Conservation (phyloP, 345 rosid species). For the Hevea brasiliensis region DNA sequence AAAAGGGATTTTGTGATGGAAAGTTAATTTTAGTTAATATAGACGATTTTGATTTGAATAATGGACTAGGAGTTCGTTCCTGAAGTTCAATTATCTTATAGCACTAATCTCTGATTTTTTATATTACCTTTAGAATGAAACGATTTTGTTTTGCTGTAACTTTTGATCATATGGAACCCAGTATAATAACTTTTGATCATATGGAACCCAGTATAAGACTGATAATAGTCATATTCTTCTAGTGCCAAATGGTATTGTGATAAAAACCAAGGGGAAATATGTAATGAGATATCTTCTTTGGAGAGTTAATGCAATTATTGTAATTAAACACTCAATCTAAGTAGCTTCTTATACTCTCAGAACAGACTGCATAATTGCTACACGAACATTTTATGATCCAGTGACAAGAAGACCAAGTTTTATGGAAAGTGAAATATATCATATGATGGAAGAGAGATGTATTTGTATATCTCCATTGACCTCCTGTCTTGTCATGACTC, state of each 20-base stretch:
- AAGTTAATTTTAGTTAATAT: background rate
- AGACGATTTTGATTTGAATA: conserved; percentile 10
- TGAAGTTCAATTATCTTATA: background rate
- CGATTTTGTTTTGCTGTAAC: background rate
- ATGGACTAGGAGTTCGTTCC: background rate
- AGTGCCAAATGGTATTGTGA: background rate
- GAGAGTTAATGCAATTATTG: background rate
- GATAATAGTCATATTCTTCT: background rate
- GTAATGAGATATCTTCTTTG: background rate
- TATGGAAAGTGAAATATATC: background rate
- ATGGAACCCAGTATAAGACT: background rate
- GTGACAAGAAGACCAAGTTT: background rate
- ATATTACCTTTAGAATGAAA: background rate
- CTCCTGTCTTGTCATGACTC: background rate
- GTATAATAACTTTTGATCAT: too few relatives aligned
- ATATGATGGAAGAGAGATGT: background rate
- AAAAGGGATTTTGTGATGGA: background rate
- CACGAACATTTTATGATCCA: background rate
- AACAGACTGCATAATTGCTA: too few relatives aligned
- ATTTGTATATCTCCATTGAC: background rate
- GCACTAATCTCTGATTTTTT: background rate
- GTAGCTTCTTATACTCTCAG: background rate
- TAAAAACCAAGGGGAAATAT: background rate
- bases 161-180: background rate
- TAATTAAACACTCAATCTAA: background rate